A percentile compares a stretch with the other conserved stretches of the same genome.
phyloP scores from a whole-genome alignment of 2,329 filamentous ascomycete species.

The Neophaeococcomyces mojaviensis region DNA sequence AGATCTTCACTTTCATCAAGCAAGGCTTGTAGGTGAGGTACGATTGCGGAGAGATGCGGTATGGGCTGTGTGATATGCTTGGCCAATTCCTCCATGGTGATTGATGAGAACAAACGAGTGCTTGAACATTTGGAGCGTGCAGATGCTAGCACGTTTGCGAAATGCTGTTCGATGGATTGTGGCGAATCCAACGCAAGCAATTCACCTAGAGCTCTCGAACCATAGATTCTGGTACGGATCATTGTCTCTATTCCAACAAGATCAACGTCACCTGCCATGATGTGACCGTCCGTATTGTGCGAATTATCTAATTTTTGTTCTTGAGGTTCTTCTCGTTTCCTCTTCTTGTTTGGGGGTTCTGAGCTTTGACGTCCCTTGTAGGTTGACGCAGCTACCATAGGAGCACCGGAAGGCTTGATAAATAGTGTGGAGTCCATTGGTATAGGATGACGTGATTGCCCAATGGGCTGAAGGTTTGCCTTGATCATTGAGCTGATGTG shows the following conservation, averaged over 20 bases:
- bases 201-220: conserved; percentile 76
- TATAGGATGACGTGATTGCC: conserved; percentile 80
- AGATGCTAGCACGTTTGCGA: conserved; percentile 61
- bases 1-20: conserved; percentile 73
- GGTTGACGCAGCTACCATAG: conserved; percentile 51
- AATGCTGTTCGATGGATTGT: conserved; percentile 41
- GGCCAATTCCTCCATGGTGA: conserved; percentile 84
- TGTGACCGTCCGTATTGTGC: conserved; percentile 94
- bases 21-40: conserved; percentile 60
- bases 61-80: conserved; percentile 41
- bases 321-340: conserved; percentile 74
- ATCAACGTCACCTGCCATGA: conserved; percentile 95
- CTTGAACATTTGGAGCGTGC: conserved; percentile 71
- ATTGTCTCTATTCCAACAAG: conserved; percentile 83
- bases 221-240: conserved; percentile 80
- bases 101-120: conserved; percentile 73
- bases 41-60: conserved; percentile 36
- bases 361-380: conserved; percentile 35
- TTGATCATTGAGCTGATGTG: conserved; percentile 77
- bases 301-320: conserved; percentile 63
- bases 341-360: conserved; percentile 53
- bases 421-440: conserved; percentile 87
- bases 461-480: conserved; percentile 82
- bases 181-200: conserved; percentile 71
- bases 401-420: conserved; percentile 84